Conservation (phyloP, 140 eudicot species). For the Anethum foeniculum region DNA sequence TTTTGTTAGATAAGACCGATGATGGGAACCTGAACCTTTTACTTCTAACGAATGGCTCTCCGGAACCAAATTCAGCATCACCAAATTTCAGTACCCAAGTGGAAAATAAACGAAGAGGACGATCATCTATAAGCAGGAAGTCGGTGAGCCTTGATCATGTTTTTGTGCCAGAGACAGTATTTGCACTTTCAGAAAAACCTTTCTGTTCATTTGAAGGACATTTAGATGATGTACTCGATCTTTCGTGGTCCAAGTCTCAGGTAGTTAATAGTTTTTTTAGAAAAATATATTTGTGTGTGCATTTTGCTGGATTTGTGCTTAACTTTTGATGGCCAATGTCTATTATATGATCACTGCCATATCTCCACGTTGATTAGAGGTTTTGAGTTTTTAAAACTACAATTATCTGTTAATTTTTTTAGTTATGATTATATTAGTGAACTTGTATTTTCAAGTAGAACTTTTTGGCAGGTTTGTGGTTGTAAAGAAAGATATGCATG, state of each 20-base stretch:
- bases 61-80: slow-evolving; percentile 58
- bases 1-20: slow-evolving; percentile 73
- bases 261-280: slow-evolving; percentile 30
- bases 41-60: slow-evolving; percentile 63
- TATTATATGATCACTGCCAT: background rate
- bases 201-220: slow-evolving; percentile 84
- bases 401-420: background rate
- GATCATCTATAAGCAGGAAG: slow-evolving; percentile 77
- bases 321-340: background rate
- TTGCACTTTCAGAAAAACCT: slow-evolving; percentile 86
- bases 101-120: slow-evolving; percentile 83
- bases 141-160: slow-evolving; percentile 81
- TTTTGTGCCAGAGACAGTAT: slow-evolving; percentile 71
- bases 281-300: slow-evolving; percentile 2
- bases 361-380: background rate
- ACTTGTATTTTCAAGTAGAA: background rate
- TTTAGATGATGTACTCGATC: slow-evolving; percentile 76
- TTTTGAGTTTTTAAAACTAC: background rate
- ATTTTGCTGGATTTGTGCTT: background rate
- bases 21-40: slow-evolving; percentile 76
- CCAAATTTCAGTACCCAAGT: slow-evolving; percentile 42
- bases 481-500: background rate
- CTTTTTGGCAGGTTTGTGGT: background rate
- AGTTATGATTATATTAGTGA: background rate
- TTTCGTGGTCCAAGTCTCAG: slow-evolving; percentile 99